Conservation (phyloP, 768 basidiomycete species). For the Hirschioporus abietinus region DNA sequence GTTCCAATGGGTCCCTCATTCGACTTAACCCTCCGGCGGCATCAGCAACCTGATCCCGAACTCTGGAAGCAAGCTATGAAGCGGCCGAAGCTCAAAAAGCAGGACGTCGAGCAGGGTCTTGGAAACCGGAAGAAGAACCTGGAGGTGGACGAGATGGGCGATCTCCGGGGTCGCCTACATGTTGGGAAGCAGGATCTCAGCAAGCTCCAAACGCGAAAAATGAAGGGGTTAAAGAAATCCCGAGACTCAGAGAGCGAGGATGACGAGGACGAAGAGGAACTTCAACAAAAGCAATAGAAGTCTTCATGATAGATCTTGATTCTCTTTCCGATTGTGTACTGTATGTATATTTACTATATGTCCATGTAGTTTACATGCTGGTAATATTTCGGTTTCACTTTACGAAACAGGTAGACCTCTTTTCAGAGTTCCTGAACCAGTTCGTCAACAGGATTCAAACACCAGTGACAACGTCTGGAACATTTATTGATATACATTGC, state of each 20-base stretch:
- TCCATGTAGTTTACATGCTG: not conserved
- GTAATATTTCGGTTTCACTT: not conserved
- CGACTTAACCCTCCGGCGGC: slow-evolving; percentile 74
- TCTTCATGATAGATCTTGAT: not conserved
- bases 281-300: not conserved
- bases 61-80: slow-evolving; percentile 76
- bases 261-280: not conserved
- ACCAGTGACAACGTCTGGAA: no score
- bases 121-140: slow-evolving; percentile 94
- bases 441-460: no score
- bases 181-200: slow-evolving; percentile 83
- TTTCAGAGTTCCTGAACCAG: no score
- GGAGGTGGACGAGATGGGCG: slow-evolving; percentile 98
- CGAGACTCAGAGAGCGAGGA: not conserved
- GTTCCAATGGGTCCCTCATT: slow-evolving; percentile 88
- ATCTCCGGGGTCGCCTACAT: slow-evolving; percentile 86
- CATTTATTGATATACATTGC: not conserved
- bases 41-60: slow-evolving; percentile 71
- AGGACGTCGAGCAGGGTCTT: slow-evolving; percentile 76
- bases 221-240: slow-evolving; percentile 78
- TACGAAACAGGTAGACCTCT: no score
- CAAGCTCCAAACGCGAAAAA: slow-evolving; percentile 88
- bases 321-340: not conserved
- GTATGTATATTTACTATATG: not conserved
- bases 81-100: slow-evolving; percentile 84